Evolutionary conservation across 306 rosid species (phyloP).

Genomic region (Hippophae gyantsensis): DNA sequence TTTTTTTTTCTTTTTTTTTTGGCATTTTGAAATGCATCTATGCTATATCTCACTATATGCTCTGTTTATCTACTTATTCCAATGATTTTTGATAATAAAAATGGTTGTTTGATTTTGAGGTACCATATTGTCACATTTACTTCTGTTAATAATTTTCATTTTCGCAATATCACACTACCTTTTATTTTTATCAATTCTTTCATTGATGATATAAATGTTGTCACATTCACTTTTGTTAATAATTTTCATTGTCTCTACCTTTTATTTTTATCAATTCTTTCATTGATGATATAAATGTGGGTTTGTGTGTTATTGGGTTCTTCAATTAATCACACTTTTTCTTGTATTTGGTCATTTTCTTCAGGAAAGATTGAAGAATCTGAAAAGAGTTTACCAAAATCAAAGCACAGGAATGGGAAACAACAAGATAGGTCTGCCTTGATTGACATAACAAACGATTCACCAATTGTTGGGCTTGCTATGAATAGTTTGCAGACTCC

Average conservation of each 20-base stretch:
- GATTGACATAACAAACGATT: slow-evolving; percentile 75
- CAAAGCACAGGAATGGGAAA: slow-evolving; percentile 36
- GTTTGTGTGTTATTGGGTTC: background rate
- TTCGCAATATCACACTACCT: no score
- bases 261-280: background rate
- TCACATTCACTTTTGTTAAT: no score
- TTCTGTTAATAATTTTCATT: no score
- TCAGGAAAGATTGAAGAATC: slow-evolving; percentile 53
- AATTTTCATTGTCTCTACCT: no score
- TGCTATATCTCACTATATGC: no score
- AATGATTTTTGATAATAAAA: background rate
- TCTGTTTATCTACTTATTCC: background rate
- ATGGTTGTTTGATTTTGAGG: no score
- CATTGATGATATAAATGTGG: background rate
- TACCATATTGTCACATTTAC: no score
- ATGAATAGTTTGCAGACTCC: slow-evolving; percentile 48
- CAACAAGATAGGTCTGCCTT: slow-evolving; percentile 59
- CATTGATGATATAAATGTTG: background rate
- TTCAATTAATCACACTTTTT: background rate
- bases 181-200: background rate
- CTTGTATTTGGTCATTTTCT: background rate
- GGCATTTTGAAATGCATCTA: no score
- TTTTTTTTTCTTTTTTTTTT: no score
- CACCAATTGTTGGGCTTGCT: slow-evolving; percentile 86
- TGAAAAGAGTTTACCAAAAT: slow-evolving; percentile 37